Conservation (phyloP, 2,329 filamentous ascomycete genomes). For the Davidsoniella eucalypti region DNA sequence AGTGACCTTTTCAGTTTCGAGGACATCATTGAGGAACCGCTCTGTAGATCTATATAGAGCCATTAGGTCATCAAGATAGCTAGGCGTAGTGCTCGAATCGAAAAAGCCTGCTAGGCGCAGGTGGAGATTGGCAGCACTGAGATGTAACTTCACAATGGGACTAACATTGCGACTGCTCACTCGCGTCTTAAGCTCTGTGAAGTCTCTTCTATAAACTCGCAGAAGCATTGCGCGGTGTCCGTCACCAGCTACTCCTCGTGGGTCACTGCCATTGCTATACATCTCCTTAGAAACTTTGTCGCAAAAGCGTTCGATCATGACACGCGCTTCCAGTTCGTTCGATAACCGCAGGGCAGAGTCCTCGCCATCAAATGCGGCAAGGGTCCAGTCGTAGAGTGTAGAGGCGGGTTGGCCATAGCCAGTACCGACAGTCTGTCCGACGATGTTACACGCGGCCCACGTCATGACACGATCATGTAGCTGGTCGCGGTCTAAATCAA, state of each 20-base stretch:
- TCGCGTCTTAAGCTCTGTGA: slow-evolving; percentile 43
- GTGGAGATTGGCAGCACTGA: slow-evolving; percentile 58
- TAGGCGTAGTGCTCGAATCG: slow-evolving; percentile 54
- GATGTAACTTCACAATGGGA: slow-evolving; percentile 45
- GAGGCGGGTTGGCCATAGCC: slow-evolving; percentile 70
- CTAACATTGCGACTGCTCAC: slow-evolving; percentile 42
- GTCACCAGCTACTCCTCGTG: slow-evolving; percentile 50
- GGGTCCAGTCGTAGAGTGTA: slow-evolving; percentile 59
- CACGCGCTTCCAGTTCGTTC: slow-evolving; percentile 46
- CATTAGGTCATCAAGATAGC: slow-evolving; percentile 59
- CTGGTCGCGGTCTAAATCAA: slow-evolving; percentile 63
- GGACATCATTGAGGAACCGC: slow-evolving; percentile 49
- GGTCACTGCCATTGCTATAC: slow-evolving; percentile 62
- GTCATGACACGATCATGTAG: slow-evolving; percentile 63
- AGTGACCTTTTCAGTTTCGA: slow-evolving; percentile 34
- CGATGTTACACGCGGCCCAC: slow-evolving; percentile 75
- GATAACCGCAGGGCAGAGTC: slow-evolving; percentile 36
- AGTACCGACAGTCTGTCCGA: slow-evolving; percentile 66
- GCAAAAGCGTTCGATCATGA: slow-evolving; percentile 58
- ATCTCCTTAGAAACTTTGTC: slow-evolving; percentile 66
- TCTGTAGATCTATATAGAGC: slow-evolving; percentile 58
- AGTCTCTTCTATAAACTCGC: slow-evolving; percentile 49
- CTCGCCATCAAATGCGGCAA: slow-evolving; percentile 36
- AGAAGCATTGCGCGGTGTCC: slow-evolving; percentile 51
- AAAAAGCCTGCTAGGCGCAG: slow-evolving; percentile 68